A percentile compares a stretch with the other conserved stretches of the same genome.
Conservation (phyloP, 2,329 filamentous ascomycete genomes). For the Alternaria ethzedia region DNA sequence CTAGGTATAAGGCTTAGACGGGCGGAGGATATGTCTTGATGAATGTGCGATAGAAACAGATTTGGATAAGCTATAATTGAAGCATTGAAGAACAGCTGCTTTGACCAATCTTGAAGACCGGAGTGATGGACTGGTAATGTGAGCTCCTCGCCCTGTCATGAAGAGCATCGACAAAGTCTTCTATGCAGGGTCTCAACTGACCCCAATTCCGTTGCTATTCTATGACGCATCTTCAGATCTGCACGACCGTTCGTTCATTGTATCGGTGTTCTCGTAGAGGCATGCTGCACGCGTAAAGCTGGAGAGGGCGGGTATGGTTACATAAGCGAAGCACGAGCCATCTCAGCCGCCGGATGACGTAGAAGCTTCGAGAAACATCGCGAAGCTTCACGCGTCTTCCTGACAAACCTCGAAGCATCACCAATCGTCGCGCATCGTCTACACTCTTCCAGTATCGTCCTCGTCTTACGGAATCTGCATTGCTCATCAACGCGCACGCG, state of each 20-base stretch:
- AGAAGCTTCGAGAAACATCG: slow-evolving; percentile 33
- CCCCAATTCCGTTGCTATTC: rapidly evolving
- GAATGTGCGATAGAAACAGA: background rate
- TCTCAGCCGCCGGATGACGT: background rate
- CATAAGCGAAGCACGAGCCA: slow-evolving; percentile 15
- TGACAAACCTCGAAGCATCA: slow-evolving; percentile 33
- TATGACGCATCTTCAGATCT: rapidly evolving
- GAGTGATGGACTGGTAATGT: background rate
- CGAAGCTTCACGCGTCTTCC: slow-evolving; percentile 31
- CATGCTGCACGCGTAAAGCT: background rate
- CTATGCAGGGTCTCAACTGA: rapidly evolving
- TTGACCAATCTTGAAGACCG: background rate
- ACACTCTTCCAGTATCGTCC: slow-evolving; percentile 36
- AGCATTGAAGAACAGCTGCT: background rate
- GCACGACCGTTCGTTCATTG: background rate
- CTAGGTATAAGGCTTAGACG: slow-evolving; percentile 27
- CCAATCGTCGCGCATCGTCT: slow-evolving; percentile 29
- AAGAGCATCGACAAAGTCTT: background rate
- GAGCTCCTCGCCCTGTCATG: background rate
- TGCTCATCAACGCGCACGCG: slow-evolving; percentile 35
- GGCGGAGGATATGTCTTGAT: too few species aligned
- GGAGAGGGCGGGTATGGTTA: slow-evolving; percentile 23
- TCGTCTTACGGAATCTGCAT: slow-evolving; percentile 33
- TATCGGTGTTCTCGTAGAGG: background rate
- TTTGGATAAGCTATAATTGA: background rate